These are phyloP conservation scores for Arctium minus DNA, from an alignment of 129 eudicot genomes.

Conservation along the genomic window DNA sequence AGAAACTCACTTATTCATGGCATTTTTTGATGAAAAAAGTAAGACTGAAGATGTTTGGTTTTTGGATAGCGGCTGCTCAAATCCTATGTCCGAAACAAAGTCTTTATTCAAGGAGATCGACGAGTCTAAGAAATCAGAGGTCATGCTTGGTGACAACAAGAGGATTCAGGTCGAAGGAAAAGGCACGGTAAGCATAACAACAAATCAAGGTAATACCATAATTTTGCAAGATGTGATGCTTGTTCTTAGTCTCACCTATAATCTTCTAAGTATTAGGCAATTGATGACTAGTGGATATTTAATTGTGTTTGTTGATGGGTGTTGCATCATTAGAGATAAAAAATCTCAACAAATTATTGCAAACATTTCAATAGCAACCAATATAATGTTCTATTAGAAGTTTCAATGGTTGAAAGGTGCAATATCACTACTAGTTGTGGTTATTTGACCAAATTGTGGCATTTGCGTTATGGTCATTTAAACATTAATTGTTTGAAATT, in stretches of 20 bases:
- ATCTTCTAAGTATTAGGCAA: conserved; percentile 5
- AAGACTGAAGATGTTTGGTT: no score
- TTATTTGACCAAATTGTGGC: not conserved
- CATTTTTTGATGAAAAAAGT: no score
- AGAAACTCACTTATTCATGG: no score
- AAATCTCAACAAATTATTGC: not conserved
- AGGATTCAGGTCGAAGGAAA: no score
- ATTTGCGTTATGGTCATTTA: conserved; percentile 10
- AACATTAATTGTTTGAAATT: not conserved
- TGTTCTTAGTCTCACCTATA: not conserved
- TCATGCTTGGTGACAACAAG: no score
- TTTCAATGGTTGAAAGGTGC: not conserved
- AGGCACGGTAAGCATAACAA: no score
- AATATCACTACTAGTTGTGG: not conserved
- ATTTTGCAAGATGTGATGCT: no score
- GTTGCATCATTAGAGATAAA: not conserved
- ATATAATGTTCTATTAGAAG: conserved; percentile 13
- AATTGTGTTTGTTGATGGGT: conserved; percentile 1
- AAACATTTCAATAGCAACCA: not conserved
- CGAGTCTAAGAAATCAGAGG: no score
- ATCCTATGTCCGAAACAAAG: no score
- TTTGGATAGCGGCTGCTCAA: no score
- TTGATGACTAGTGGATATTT: not conserved
- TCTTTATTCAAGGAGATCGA: no score
- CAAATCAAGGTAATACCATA: no score